Conservation (phyloP, 2,329 filamentous ascomycete genomes). For the Botrytis deweyae region DNA sequence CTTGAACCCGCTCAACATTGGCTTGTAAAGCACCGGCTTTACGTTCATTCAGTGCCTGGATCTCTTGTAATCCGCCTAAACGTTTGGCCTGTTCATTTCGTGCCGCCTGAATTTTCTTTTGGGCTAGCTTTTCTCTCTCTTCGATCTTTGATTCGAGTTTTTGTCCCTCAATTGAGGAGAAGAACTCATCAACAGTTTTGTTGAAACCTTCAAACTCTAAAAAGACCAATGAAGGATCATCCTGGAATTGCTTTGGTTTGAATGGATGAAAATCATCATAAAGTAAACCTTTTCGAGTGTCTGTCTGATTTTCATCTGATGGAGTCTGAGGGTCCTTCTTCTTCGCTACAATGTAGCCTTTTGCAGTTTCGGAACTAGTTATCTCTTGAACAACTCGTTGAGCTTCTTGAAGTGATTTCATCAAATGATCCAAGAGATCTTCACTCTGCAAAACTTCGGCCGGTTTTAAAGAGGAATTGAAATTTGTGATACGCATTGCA, state of each 20-base stretch:
- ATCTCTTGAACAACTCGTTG: constrained; percentile 68
- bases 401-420: constrained; percentile 68
- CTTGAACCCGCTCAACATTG: constrained; percentile 86
- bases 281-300: constrained; percentile 51
- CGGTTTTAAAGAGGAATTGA: constrained; percentile 67
- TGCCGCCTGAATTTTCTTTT: constrained; percentile 81
- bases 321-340: constrained; percentile 42
- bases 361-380: constrained; percentile 62
- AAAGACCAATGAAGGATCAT: constrained; percentile 63
- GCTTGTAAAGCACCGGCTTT: constrained; percentile 90
- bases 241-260: constrained; percentile 73
- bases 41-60: constrained; percentile 77
- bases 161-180: constrained; percentile 92
- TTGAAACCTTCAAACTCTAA: constrained; percentile 84
- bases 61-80: constrained; percentile 77
- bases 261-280: constrained; percentile 98
- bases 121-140: constrained; percentile 79
- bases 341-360: constrained; percentile 87
- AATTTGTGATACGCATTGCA: constrained; percentile 66
- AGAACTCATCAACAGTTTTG: constrained; percentile 92
- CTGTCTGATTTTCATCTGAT: constrained; percentile 39
- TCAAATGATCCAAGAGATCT: constrained; percentile 61
- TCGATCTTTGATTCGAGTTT: constrained; percentile 80
- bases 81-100: constrained; percentile 80
- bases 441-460: constrained; percentile 69